Evolutionary conservation across 208 protist species (phyloP).

Genomic region (Acanthamoeba castellanii): DNA sequence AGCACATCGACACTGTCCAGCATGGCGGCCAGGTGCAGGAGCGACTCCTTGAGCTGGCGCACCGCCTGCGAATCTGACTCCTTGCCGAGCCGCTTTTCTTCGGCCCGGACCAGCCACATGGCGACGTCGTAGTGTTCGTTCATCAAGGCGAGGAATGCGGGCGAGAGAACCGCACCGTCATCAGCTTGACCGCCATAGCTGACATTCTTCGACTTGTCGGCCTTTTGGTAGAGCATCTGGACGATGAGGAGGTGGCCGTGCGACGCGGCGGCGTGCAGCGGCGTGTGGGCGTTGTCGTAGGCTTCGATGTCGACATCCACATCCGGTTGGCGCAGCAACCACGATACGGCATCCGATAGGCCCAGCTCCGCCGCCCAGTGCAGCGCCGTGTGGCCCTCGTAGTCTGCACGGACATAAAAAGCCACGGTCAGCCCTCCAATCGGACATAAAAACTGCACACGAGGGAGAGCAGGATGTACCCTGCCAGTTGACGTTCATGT

Average conservation of each 20-base stretch:
- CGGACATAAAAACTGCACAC: too few species aligned
- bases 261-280: not conserved
- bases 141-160: conserved; percentile 11
- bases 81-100: not conserved
- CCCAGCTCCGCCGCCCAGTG: conserved; percentile 25
- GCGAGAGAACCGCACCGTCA: not conserved
- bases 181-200: too few species aligned
- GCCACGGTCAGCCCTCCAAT: not conserved
- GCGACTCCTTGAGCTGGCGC: conserved; percentile 9
- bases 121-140: conserved; percentile 39
- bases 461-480: not conserved
- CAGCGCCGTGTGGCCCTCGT: conserved; percentile 22
- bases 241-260: not conserved
- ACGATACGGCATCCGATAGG: not conserved
- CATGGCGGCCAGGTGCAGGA: not conserved
- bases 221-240: not conserved
- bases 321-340: not conserved
- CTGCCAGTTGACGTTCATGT: conserved; percentile 2
- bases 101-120: not conserved
- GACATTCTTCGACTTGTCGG: not conserved
- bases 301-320: not conserved
- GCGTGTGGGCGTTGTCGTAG: not conserved
- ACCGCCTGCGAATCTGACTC: not conserved
- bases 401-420: not conserved
- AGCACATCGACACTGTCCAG: not conserved